Evolutionary conservation across 768 basidiomycete genomes (phyloP), one percentile per base, ranked within the genome.

Genomic region (Rhizopogon salebrosus): DNA sequence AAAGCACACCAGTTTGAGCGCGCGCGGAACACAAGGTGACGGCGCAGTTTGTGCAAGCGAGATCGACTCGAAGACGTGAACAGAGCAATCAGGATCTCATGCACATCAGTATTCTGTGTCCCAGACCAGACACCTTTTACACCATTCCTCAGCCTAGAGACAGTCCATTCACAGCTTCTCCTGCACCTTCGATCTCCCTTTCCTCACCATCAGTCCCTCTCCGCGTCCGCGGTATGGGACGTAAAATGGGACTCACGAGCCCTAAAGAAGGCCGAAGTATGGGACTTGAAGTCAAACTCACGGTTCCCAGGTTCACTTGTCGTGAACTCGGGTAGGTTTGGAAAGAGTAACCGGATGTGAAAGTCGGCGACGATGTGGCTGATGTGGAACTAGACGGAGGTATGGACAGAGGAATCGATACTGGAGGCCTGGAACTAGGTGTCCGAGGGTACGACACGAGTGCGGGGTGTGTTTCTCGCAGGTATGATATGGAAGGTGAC

Each of bases 111-210:
- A 29, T 45, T 29, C 18, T 29, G 43, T 20, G 29, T 22, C 7
- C 14, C 45, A 46, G 14, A 22, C 20, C 29, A 34, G 31, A 31
- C 6, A 14, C 8, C 22, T 20, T 14, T 4, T 16, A 20, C 8
- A 14, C 18, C 18, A 8, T 22, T 20, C 29, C n/a, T 45, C 45
- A 58, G 27, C 63, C 48, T 4, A 79, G 70, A 18, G 67, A 83
- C 60, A 92, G 68, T 20, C 85, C 76, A 56, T 81, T 77, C 34
- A 92, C 89, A 10, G 79, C 88, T 54, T 90, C 87, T 5, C 87
- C 89, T 14, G 89, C 86, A 35, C 88, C 87, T 59, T 88, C 87
- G 7, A 92, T 73, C 55, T 89, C 87, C 53, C 79, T 75, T 58
- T 87, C 84, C 48, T 86, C 86, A 5, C 76, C 77, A 26, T 80